phyloP scores from a whole-genome alignment of 2,329 filamentous ascomycete species.

The Colletotrichum tamarilloi region DNA sequence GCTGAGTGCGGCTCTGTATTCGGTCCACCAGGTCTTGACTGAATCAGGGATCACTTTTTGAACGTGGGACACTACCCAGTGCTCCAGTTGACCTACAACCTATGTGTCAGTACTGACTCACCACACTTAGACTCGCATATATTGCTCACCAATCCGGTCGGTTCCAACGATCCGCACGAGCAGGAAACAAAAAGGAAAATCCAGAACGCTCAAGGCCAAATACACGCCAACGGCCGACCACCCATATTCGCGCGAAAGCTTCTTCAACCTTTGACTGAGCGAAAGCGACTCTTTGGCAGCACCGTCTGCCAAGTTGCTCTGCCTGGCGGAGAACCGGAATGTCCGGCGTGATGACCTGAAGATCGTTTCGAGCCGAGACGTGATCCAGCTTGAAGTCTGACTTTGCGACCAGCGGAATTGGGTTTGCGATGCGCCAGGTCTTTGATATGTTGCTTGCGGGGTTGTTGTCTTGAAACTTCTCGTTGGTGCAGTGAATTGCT shows the following conservation, averaged over 20 bases:
- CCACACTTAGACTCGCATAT: background rate
- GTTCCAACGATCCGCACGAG: conserved; percentile 85
- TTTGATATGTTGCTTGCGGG: background rate
- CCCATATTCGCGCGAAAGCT: conserved; percentile 91
- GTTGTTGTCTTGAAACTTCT: conserved; percentile 11
- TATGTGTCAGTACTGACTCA: conserved; percentile 13
- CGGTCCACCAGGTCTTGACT: conserved; percentile 64
- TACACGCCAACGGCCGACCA: conserved; percentile 96
- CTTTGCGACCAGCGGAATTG: conserved; percentile 6
- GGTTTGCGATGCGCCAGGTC: background rate
- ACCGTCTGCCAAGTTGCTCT: conserved; percentile 12
- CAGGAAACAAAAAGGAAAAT: conserved; percentile 96
- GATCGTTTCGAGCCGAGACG: conserved; percentile 23
- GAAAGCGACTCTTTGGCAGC: conserved; percentile 52
- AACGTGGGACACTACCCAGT: conserved; percentile 71
- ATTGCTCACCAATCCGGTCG: conserved; percentile 79
- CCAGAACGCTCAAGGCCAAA: conserved; percentile 81
- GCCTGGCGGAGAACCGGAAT: conserved; percentile 34
- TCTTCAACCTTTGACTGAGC: conserved; percentile 79
- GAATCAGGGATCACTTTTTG: conserved; percentile 70
- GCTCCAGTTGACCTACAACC: conserved; percentile 70
- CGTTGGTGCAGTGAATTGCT: conserved; percentile 6
- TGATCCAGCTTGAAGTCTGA: conserved; percentile 24
- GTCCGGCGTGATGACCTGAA: conserved; percentile 20
- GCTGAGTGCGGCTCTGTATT: conserved; percentile 60